Percentiles rank a stretch among this genome's conserved stretches.
phyloP scores from a whole-genome alignment of 768 basidiomycete species.

The Rhizopogon vulgaris region DNA sequence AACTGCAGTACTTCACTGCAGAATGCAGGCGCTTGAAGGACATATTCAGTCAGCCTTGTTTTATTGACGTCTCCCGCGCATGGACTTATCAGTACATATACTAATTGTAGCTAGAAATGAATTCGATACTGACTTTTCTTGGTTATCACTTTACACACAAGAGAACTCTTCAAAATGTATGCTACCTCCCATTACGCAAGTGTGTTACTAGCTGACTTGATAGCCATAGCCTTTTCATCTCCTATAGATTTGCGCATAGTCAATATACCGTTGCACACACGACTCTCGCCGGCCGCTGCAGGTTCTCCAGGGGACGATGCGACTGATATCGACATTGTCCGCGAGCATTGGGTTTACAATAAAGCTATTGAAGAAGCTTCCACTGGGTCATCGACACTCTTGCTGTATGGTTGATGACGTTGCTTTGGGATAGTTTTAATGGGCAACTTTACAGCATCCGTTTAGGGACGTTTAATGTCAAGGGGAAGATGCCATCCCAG shows the following conservation, averaged over 20 bases:
- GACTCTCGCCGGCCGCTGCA: constrained; percentile 55
- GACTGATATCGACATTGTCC: constrained; percentile 49
- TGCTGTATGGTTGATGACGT: constrained; percentile 14
- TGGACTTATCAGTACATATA: not conserved
- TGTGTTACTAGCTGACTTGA: not conserved
- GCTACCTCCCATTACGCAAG: not conserved
- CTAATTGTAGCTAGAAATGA: not conserved
- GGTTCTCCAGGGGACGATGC: constrained; percentile 59
- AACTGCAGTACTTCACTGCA: constrained; percentile 38
- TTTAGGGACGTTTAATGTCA: constrained; percentile 81
- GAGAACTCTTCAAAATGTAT: not conserved
- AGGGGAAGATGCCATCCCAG: constrained; percentile 68
- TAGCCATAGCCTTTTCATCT: not conserved
- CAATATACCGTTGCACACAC: constrained; percentile 41
- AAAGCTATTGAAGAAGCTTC: constrained; percentile 31
- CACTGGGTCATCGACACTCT: constrained; percentile 12
- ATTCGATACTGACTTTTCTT: not conserved
- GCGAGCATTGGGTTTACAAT: constrained; percentile 58
- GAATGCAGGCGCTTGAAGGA: constrained; percentile 57
- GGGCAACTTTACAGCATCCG: constrained; percentile 42
- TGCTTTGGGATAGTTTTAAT: not conserved
- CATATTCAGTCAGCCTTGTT: constrained; percentile 33
- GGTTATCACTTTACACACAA: not conserved
- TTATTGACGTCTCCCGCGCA: not conserved
- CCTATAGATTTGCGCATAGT: constrained; percentile 45